These are phyloP conservation scores for Cryptosporidium tyzzeri DNA, from an alignment of 169 alveolate species.

Conservation along the genomic window DNA sequence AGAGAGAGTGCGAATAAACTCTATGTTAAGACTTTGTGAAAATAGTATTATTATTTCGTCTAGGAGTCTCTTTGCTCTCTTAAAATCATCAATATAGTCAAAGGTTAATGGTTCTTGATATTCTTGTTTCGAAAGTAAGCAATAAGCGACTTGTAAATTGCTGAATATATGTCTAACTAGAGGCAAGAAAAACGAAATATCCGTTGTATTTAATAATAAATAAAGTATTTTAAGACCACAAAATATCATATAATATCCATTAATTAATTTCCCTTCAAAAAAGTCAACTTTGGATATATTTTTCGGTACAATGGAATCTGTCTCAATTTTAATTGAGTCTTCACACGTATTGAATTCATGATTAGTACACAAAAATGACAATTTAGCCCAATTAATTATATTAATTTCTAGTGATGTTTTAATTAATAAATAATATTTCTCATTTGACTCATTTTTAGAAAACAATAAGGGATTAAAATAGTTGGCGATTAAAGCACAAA, in stretches of 20 bases:
- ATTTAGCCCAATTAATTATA: conserved; percentile 43
- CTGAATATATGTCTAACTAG: conserved; percentile 15
- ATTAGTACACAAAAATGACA: conserved; percentile 29
- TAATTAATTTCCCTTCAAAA: conserved; percentile 18
- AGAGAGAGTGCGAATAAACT: neutral
- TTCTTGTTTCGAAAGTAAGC: conserved; percentile 34
- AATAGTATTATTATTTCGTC: conserved; percentile 29
- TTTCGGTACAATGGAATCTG: conserved; percentile 32
- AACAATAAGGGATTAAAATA: conserved; percentile 12
- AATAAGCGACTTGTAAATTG: conserved; percentile 2
- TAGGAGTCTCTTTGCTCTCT: conserved; percentile 3
- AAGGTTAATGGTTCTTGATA: neutral
- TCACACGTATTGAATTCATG: neutral
- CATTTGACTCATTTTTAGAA: neutral
- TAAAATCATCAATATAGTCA: neutral
- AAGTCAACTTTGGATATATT: neutral
- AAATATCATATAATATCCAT: conserved; percentile 22
- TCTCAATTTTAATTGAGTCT: conserved; percentile 9
- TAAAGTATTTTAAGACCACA: conserved; percentile 38
- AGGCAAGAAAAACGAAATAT: conserved; percentile 1
- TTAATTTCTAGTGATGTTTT: conserved; percentile 10
- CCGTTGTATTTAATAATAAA: neutral
- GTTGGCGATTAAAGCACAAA: conserved; percentile 24
- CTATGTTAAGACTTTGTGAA: conserved; percentile 28
- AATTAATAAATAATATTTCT: neutral